Conservation (phyloP, 331 rosid genomes). For the Erythrophleum ivorense region DNA sequence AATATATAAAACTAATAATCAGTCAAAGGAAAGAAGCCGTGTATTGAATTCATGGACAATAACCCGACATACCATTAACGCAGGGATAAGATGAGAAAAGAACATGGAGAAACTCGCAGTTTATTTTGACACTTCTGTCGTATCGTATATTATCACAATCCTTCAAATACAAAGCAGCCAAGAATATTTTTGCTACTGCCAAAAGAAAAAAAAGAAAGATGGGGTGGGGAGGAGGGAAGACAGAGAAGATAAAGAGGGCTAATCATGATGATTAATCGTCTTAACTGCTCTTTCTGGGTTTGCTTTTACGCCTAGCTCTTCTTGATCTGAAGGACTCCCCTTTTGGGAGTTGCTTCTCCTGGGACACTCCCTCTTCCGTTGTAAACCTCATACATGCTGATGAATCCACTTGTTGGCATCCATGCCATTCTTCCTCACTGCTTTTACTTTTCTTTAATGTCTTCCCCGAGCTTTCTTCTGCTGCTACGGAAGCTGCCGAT, state of each 20-base stretch:
- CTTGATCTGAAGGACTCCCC: conserved; percentile 51
- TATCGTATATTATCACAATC: background rate
- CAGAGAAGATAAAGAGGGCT: background rate
- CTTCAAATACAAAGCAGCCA: background rate
- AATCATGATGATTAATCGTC: background rate
- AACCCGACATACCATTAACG: background rate
- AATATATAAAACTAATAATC: background rate
- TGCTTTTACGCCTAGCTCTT: conserved; percentile 78
- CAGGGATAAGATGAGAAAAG: conserved; percentile 3
- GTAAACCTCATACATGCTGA: conserved; percentile 32
- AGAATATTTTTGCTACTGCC: background rate
- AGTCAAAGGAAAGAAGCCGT: background rate
- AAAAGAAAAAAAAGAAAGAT: too few relatives aligned
- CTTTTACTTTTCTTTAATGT: conserved; percentile 37
- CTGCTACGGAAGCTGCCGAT: conserved; percentile 9
- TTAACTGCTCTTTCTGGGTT: conserved; percentile 76
- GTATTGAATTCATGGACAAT: background rate
- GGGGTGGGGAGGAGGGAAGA: background rate
- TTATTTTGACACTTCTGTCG: background rate
- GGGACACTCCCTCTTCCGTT: conserved; percentile 33
- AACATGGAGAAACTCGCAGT: background rate
- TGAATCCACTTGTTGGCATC: conserved; percentile 36
- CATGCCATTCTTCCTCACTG: conserved; percentile 26
- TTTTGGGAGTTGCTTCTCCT: conserved; percentile 36
- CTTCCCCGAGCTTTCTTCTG: conserved; percentile 38